Percentiles rank a stretch among this genome's conserved stretches.
phyloP scores from a whole-genome alignment of 1,139 yeast species.

The Hemisphaericaspora lyxosophila region DNA sequence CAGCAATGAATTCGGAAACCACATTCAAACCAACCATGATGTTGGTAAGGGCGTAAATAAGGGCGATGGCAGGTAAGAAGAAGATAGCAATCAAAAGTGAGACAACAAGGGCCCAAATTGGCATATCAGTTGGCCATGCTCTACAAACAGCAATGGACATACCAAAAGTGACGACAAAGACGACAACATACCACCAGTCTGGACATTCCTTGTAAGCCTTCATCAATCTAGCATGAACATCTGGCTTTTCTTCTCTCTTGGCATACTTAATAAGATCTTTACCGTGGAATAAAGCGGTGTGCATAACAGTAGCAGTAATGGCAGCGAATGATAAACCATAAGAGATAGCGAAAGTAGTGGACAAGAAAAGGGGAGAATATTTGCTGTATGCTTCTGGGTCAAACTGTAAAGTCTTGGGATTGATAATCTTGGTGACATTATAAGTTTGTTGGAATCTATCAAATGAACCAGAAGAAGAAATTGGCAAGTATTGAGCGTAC shows the following conservation, averaged over 20 bases:
- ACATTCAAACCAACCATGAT: slow-evolving; percentile 48
- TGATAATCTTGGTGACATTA: slow-evolving; percentile 44
- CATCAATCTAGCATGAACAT: slow-evolving; percentile 67
- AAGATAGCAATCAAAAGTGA: slow-evolving; percentile 42
- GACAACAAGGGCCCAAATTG: slow-evolving; percentile 37
- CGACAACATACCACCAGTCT: slow-evolving; percentile 61
- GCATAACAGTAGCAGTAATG: slow-evolving; percentile 56
- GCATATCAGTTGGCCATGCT: slow-evolving; percentile 47
- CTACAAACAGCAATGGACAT: slow-evolving; percentile 39
- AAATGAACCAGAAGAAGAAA: slow-evolving; percentile 39
- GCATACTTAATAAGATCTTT: slow-evolving; percentile 48
- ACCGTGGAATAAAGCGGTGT: slow-evolving; percentile 57
- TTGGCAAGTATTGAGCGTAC: slow-evolving; percentile 46
- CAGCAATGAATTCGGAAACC: slow-evolving; percentile 45
- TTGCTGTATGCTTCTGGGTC: slow-evolving; percentile 44
- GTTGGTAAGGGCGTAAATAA: slow-evolving; percentile 43
- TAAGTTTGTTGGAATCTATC: slow-evolving; percentile 37
- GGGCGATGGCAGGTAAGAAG: slow-evolving; percentile 44
- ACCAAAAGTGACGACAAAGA: slow-evolving; percentile 44
- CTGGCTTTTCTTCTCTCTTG: slow-evolving; percentile 47
- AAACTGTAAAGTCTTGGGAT: slow-evolving; percentile 35
- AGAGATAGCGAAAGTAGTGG: slow-evolving; percentile 62
- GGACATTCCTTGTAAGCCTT: slow-evolving; percentile 58
- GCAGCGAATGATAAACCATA: slow-evolving; percentile 68
- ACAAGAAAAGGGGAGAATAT: slow-evolving; percentile 56